phyloP scores from a whole-genome alignment of 2,329 filamentous ascomycete genomes.

The Malbranchea zuffiana region DNA sequence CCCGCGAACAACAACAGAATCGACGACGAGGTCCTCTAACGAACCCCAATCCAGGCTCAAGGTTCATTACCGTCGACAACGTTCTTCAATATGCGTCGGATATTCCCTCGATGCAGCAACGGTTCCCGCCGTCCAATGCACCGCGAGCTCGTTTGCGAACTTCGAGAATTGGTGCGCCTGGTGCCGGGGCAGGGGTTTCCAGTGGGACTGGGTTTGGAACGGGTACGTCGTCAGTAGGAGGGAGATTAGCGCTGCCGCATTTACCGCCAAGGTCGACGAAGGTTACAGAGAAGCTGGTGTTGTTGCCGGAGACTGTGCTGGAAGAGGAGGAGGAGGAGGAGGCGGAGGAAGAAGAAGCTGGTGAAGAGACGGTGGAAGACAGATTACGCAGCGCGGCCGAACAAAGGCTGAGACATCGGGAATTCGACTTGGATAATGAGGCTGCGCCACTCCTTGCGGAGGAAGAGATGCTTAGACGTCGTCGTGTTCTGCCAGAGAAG shows the following conservation, averaged over 20 bases:
- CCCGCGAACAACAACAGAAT: slow-evolving; percentile 29
- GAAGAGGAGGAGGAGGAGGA: slow-evolving; percentile 44
- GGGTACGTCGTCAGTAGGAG: neutral
- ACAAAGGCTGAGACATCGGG: slow-evolving; percentile 33
- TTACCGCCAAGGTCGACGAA: slow-evolving; percentile 84
- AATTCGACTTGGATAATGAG: slow-evolving; percentile 48
- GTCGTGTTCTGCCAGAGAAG: slow-evolving; percentile 37
- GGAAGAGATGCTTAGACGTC: slow-evolving; percentile 52
- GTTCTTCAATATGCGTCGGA: slow-evolving; percentile 89
- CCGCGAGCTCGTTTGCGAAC: slow-evolving; percentile 40
- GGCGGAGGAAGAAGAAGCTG: slow-evolving; percentile 17
- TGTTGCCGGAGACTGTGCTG: slow-evolving; percentile 68
- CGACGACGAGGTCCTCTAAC: slow-evolving; percentile 18
- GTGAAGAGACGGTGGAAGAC: slow-evolving; percentile 17
- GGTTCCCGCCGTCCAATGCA: slow-evolving; percentile 46
- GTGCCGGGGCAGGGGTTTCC: neutral
- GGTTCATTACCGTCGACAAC: slow-evolving; percentile 81
- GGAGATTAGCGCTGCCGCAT: slow-evolving; percentile 39
- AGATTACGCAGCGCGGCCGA: slow-evolving; percentile 25
- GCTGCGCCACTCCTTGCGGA: slow-evolving; percentile 42
- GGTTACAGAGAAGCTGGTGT: slow-evolving; percentile 90
- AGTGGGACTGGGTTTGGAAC: neutral
- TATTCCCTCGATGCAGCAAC: slow-evolving; percentile 86
- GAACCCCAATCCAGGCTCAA: slow-evolving; percentile 41
- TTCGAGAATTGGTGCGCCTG: slow-evolving; percentile 18